These are phyloP conservation scores for Botrytis paeoniae DNA, from an alignment of 2,329 filamentous ascomycete genomes.

Conservation along the genomic window DNA sequence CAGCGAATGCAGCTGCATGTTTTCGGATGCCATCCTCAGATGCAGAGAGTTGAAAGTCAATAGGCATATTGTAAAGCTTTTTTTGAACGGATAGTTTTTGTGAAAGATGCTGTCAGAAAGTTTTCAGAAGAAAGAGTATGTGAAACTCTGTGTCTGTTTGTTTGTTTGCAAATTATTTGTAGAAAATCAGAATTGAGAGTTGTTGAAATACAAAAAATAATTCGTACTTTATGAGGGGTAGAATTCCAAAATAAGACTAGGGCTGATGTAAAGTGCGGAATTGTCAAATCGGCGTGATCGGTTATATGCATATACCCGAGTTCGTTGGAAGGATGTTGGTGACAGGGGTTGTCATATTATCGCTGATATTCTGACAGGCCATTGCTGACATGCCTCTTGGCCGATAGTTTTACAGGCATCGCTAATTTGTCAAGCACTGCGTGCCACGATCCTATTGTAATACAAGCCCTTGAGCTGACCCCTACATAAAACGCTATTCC, in stretches of 20 bases:
- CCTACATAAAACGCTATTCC: background rate
- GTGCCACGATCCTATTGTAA: background rate
- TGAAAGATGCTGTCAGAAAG: background rate
- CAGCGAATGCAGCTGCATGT: conserved; percentile 34
- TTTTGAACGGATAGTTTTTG: background rate
- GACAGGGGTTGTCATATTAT: background rate
- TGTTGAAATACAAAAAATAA: background rate
- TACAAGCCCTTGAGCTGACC: background rate
- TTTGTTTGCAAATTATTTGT: background rate
- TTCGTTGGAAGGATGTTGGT: background rate
- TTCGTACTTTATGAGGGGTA: background rate
- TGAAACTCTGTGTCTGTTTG: background rate
- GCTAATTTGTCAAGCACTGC: background rate
- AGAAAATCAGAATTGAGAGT: background rate
- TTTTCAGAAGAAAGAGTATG: background rate
- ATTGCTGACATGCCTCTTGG: background rate
- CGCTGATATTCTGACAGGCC: background rate
- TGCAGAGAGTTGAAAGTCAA: conserved; percentile 38
- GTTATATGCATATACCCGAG: background rate
- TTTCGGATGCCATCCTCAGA: conserved; percentile 33
- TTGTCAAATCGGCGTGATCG: background rate
- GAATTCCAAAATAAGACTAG: background rate
- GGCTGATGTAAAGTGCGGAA: background rate
- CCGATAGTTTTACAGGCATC: background rate
- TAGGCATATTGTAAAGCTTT: conserved; percentile 18